Conservation (phyloP, 2,329 filamentous ascomycete species). For the Xylaria sp. region DNA sequence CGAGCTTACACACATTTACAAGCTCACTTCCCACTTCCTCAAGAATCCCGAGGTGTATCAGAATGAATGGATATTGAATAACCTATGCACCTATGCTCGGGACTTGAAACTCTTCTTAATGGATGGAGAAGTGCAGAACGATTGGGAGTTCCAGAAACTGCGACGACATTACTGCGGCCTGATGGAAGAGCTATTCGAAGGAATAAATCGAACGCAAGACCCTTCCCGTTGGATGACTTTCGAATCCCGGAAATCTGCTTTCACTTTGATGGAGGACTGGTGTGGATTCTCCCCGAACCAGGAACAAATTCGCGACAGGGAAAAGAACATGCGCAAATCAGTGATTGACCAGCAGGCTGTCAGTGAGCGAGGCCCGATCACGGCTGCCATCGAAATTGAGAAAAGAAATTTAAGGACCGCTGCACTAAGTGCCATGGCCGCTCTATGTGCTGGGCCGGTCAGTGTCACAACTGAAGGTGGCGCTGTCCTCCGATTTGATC, state of each 20-base stretch:
- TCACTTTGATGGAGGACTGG: constrained; percentile 98
- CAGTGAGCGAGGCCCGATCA: constrained; percentile 80
- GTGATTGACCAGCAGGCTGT: constrained; percentile 82
- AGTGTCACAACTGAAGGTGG: constrained; percentile 89
- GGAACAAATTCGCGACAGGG: constrained; percentile 79
- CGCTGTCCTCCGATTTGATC: constrained; percentile 88
- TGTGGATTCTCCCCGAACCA: constrained; percentile 97
- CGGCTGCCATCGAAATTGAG: constrained; percentile 95
- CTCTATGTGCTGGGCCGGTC: constrained; percentile 86
- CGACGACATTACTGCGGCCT: constrained; percentile 94
- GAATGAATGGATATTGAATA: constrained; percentile 90
- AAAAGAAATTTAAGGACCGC: constrained; percentile 91
- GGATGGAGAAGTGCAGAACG: constrained; percentile 92
- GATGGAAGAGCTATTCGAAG: constrained; percentile 92
- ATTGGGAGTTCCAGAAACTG: constrained; percentile 93
- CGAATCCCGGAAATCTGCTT: constrained; percentile 93
- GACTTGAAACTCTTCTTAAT: constrained; percentile 94
- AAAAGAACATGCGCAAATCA: constrained; percentile 88
- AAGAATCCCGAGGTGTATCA: constrained; percentile 80
- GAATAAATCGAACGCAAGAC: constrained; percentile 85
- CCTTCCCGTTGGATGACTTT: constrained; percentile 97
- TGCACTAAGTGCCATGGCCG: constrained; percentile 94
- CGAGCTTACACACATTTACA: constrained; percentile 96
- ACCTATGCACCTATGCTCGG: constrained; percentile 88
- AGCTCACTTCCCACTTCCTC: constrained; percentile 90